Evolutionary conservation across 345 rosid genomes (phyloP).

Genomic region (Salix suchowensis): DNA sequence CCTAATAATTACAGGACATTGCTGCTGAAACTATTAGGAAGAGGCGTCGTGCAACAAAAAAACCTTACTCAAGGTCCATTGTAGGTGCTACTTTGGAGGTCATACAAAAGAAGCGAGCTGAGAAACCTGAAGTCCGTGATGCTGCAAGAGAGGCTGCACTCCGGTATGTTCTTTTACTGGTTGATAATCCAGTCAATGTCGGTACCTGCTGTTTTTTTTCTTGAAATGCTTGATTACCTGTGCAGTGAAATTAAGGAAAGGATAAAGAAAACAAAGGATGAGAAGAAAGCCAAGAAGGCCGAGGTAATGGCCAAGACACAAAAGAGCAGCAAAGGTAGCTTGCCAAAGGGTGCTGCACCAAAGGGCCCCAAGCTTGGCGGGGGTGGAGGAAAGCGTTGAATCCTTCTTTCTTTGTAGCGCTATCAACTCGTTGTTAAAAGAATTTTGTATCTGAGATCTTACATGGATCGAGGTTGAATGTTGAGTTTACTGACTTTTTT

Average conservation of each 20-base stretch:
- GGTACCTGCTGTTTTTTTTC: neutral
- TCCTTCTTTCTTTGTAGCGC: neutral
- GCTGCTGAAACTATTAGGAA: constrained; percentile 59
- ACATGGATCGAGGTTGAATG: neutral
- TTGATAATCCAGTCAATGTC: neutral
- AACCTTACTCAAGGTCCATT: constrained; percentile 71
- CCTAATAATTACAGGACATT: constrained; percentile 36
- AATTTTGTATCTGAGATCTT: neutral
- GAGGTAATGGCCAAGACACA: constrained; percentile 54
- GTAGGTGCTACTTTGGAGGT: constrained; percentile 73
- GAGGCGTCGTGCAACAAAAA: constrained; percentile 50
- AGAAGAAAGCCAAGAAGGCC: constrained; percentile 80
- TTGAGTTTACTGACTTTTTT: neutral
- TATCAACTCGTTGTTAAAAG: neutral
- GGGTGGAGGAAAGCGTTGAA: constrained; percentile 71
- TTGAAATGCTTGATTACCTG: neutral
- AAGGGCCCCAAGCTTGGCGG: constrained; percentile 68
- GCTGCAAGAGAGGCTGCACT: constrained; percentile 65
- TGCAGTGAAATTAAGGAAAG: constrained; percentile 77
- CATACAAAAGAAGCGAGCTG: constrained; percentile 57
- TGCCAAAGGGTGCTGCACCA: constrained; percentile 45
- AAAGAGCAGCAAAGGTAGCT: constrained; percentile 43
- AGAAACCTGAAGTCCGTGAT: constrained; percentile 70
- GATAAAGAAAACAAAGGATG: constrained; percentile 80
- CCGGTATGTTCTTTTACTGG: constrained; percentile 23